phyloP scores from a whole-genome alignment of 2,329 filamentous ascomycete species.

The Botrytis galanthina region DNA sequence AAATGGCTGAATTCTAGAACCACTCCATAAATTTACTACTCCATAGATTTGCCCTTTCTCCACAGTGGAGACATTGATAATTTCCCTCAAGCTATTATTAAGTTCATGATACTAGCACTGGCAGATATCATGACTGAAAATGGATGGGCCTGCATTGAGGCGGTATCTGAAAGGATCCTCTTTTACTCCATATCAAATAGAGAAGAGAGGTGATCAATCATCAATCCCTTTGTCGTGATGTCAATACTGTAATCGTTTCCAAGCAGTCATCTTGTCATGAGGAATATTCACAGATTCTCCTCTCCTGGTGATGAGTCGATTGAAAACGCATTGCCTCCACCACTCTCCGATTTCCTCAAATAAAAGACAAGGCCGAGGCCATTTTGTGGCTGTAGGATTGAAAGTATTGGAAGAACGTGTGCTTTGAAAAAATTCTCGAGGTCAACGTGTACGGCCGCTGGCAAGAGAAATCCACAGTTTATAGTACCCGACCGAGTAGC shows the following conservation, averaged over 20 bases:
- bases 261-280: neutral
- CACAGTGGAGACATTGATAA: slow-evolving; percentile 11
- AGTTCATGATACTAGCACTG: neutral
- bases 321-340: slow-evolving; percentile 6
- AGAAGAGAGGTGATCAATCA: neutral
- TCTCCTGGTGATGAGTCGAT: neutral
- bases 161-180: neutral
- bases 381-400: neutral
- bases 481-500: slow-evolving; percentile 3
- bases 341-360: neutral
- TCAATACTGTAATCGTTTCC: neutral
- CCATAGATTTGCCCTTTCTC: neutral
- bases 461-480: slow-evolving; percentile 12
- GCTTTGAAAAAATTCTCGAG: slow-evolving; percentile 2
- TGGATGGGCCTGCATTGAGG: neutral
- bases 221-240: neutral
- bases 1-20: slow-evolving; percentile 10
- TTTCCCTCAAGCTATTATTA: neutral
- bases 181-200: slow-evolving; percentile 1
- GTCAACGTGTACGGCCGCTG: slow-evolving; percentile 18
- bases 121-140: neutral
- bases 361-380: neutral
- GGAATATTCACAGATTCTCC: neutral
- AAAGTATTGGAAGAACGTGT: slow-evolving; percentile 10
- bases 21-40: neutral